phyloP scores from a whole-genome alignment of 441 rosid species.

The Pelargonium citronellum region DNA sequence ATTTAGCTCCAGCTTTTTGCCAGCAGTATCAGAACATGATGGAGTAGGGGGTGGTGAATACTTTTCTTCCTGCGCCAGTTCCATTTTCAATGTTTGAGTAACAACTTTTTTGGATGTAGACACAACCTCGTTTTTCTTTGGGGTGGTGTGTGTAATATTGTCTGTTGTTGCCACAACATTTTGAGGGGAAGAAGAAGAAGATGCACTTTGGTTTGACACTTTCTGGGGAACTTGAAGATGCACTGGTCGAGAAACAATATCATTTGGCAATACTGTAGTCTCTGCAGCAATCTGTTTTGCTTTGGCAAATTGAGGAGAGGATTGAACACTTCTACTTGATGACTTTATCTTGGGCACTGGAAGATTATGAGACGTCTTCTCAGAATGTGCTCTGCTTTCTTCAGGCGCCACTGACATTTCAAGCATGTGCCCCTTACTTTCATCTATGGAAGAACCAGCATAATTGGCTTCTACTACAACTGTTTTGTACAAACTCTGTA shows the following conservation, averaged over 20 bases:
- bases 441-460: constrained; percentile 36
- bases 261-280: not conserved
- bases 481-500: constrained; percentile 52
- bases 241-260: not conserved
- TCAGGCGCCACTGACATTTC: constrained; percentile 65
- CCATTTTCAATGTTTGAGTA: constrained; percentile 22
- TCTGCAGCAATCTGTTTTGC: not conserved
- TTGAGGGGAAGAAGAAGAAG: constrained; percentile 17
- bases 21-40: constrained; percentile 23
- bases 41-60: constrained; percentile 8
- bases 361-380: constrained; percentile 14
- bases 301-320: not conserved
- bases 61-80: constrained; percentile 17
- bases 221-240: constrained; percentile 22
- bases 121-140: constrained; percentile 15
- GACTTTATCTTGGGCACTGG: not conserved
- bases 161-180: constrained; percentile 17
- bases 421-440: constrained; percentile 42
- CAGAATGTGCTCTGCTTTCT: constrained; percentile 25
- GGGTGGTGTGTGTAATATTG: constrained; percentile 18
- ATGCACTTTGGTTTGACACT: constrained; percentile 26
- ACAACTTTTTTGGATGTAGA: constrained; percentile 24
- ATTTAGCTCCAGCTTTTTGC: constrained; percentile 19
- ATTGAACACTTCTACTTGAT: not conserved
- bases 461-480: constrained; percentile 57